Evolutionary conservation across 2,329 filamentous ascomycete genomes (phyloP), one percentile per base, ranked within the genome.

Genomic region (Hymenoscyphus occultus): DNA sequence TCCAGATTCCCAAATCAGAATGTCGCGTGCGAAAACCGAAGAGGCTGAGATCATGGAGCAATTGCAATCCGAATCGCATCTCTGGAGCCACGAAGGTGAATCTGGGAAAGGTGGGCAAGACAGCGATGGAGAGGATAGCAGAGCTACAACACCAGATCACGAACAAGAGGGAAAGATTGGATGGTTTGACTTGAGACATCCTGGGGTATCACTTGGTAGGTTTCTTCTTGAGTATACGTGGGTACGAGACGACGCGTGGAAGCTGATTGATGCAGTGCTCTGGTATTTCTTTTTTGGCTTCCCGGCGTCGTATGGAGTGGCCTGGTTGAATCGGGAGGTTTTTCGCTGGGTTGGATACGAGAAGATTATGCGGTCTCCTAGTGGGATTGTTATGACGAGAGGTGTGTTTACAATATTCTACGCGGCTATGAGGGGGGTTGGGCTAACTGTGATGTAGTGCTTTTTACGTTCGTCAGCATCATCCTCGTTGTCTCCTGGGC

Each of bases 211-310:
- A 39, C 56, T 57, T 57, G n/a, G 56, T 57, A 5, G 3, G 51
- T 31, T 31, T 16, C 9, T 22, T 19, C 56, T 31, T 5, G 14
- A 16, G 0, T 28, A n/a, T n/a, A 13, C 28, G 14, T n/a, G 5
- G 14, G 5, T 13, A 39, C 56, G 16, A 12, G 16, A 7, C 5
- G 28, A 28, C 28, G 28, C 28, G 12, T 7, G 12, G 56, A 39
- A 16, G 56, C 56, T 57, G 9, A 57, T 5, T n/a, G 9, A 39
- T 6, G 5, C 28, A 45, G 60, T 56, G 12, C 16, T 62, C 9
- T 62, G 60, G 60, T 28, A 56, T 19, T 4, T 57, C 10, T 40
- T 67, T 64, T 3, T 69, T 62, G 65, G 35, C 10, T 13, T 71
- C 2, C 69, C 69, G 1, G 3, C 64, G 16, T 7, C 68, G 22